Evolutionary conservation across 2,329 filamentous ascomycete species (phyloP), one percentile per base, ranked within the genome.

Genomic region (Fusarium paranaense): DNA sequence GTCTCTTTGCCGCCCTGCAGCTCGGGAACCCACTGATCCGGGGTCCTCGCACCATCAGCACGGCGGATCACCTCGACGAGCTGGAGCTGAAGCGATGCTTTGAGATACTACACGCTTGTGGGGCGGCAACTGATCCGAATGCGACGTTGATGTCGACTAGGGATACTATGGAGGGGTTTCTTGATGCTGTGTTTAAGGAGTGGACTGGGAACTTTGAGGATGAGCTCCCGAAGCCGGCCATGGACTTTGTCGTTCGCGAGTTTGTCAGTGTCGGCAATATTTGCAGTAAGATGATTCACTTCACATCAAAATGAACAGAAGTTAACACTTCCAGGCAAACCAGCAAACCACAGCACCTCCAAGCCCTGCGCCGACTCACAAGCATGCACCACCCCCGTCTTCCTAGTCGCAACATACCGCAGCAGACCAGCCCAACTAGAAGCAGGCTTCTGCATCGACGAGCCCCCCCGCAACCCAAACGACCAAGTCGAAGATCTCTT

Each of bases 41-140:
- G 18, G 50, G 32, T n/a, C 65, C 67, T 0, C 72, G 68, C 20
- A 45, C 70, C 20, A 81, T 82, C 33, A 37, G 20, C 9, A 70
- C 73, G 5, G 71, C 78, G 11, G 75, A 81, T 22, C 72, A 78
- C 32, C 75, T 82, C 14, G 78, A 74, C 7, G 73, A 79, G 8
- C n/a, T 64, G 0, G 74, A 82, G 50, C 62, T 82, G 22, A 75
- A 76, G n/a, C 71, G 72, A 42, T 81, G 77, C 40, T 82, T 82
- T 22, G 79, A 82, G 32, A 79, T 82, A 22, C 71, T 82, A 5
- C 80, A 82, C 30, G 81, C 80, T 0, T 82, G 81, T 13, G 78
- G 80, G 0, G 30, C 58, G 0, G 80, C 81, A 6, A 81, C 80
- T 1, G 74, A 81, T 4, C 40, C 59, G 0, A 62, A 62, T 5